Conservation (phyloP, 495 filamentous ascomycete species). For the Neurospora hispaniola region DNA sequence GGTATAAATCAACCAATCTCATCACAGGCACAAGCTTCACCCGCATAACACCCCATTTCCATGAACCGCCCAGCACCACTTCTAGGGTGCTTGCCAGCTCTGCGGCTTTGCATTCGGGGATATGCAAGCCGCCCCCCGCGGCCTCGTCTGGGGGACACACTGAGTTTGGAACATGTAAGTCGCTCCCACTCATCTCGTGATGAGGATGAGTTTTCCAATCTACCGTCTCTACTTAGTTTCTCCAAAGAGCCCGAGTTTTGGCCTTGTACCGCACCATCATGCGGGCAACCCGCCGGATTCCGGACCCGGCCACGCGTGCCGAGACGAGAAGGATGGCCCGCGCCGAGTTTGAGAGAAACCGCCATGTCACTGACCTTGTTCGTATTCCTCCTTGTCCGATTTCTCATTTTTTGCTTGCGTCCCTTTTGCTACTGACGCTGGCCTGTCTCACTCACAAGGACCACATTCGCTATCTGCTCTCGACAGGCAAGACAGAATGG, state of each 20-base stretch:
- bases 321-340: conserved; percentile 66
- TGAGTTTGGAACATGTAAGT: conserved; percentile 43
- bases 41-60: background rate
- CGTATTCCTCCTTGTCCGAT: conserved; percentile 8
- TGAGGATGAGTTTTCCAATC: conserved; percentile 2
- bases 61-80: background rate
- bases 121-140: conserved; percentile 29
- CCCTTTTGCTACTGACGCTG: conserved; percentile 5
- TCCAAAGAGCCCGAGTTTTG: conserved; percentile 44
- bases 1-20: background rate
- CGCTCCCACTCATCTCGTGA: background rate
- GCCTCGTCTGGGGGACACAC: conserved; percentile 24
- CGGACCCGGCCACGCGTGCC: conserved; percentile 40
- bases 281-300: conserved; percentile 37
- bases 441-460: conserved; percentile 13
- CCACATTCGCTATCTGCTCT: conserved; percentile 46
- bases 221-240: conserved; percentile 35
- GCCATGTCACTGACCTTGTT: conserved; percentile 59
- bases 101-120: conserved; percentile 23
- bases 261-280: conserved; percentile 49
- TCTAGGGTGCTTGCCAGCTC: conserved; percentile 1
- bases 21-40: background rate
- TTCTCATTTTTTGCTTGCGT: background rate
- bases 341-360: conserved; percentile 65
- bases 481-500: conserved; percentile 50